Evolutionary conservation across 768 basidiomycete species (phyloP), one percentile per base, ranked within the genome.

Genomic region (Mycena alexandri): DNA sequence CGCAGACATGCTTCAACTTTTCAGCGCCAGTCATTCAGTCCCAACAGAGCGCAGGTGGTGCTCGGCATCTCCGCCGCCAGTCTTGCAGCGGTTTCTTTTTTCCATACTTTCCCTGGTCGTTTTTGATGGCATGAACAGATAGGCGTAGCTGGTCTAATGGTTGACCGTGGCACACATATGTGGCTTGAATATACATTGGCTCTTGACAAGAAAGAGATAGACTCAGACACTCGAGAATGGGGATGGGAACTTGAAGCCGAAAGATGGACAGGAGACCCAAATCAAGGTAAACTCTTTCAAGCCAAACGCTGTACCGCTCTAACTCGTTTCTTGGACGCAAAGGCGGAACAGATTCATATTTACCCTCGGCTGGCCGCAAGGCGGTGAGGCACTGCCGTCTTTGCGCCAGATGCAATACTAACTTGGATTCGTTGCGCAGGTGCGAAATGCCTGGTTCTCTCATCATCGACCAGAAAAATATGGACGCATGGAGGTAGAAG

Each of bases 381-480:
- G 38, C 38, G 38, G 38, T 38, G 38, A 38, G 38, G 9, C 10
- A 14, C 10, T 11, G 14, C 12, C 10, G 38, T 38, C 38, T 38
- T 38, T 38, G 11, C 11, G 14, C 38, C 6, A 29, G 38, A 38
- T 11, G 38, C 38, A 14, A 38, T 38, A 10, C 38, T 38, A 9
- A 38, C 4, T 38, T 14, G 38, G 6, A 29, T 38, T 12, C 34
- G 34, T 36, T 14, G 14, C 9, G 5, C 38, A 38, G 46, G 78
- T 91, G 0, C 88, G 92, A 38, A 84, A 85, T 34, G 90, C 92
- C 14, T 94, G 92, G 91, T 88, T 90, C 79, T 86, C 87, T 0
- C 83, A 87, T 63, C 81, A 90, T 68, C 91, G 91, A 14, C 67
- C 67, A 25, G 62, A 68, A 33, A 64, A 42, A 29, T 68, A 63